Evolutionary conservation across 1,139 yeast species (phyloP).

Genomic region (Geotrichum reessii): DNA sequence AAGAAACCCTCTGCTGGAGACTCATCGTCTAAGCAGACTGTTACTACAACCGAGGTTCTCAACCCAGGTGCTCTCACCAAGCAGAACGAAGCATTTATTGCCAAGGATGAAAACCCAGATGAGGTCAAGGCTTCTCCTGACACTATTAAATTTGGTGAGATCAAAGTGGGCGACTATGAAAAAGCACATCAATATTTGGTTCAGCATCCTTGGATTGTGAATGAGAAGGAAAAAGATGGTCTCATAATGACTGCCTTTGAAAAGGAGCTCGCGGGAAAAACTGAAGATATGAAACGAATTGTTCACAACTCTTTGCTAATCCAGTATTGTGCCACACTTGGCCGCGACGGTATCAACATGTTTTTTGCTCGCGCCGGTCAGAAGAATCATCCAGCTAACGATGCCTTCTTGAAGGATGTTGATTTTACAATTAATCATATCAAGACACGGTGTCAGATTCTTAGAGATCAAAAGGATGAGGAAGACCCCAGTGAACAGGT

Average conservation of each 20-base stretch:
- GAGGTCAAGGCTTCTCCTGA: slow-evolving; percentile 53
- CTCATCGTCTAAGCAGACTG: slow-evolving; percentile 17
- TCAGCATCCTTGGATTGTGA: slow-evolving; percentile 62
- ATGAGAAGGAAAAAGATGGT: slow-evolving; percentile 85
- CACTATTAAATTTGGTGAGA: slow-evolving; percentile 59
- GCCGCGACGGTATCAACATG: slow-evolving; percentile 54
- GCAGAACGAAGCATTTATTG: slow-evolving; percentile 17
- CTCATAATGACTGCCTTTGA: slow-evolving; percentile 92
- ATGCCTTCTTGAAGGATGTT: slow-evolving; percentile 69
- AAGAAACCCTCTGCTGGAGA: slow-evolving; percentile 17
- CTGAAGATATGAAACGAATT: slow-evolving; percentile 50
- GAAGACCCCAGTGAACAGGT: slow-evolving; percentile 51
- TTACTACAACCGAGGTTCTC: slow-evolving; percentile 38
- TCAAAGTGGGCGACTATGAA: slow-evolving; percentile 46
- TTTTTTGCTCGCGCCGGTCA: slow-evolving; percentile 63
- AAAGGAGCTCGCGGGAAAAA: slow-evolving; percentile 59
- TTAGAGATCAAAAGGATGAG: slow-evolving; percentile 45
- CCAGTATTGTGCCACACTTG: slow-evolving; percentile 67
- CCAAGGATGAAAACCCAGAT: slow-evolving; percentile 35
- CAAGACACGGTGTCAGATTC: slow-evolving; percentile 61
- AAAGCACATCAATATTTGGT: slow-evolving; percentile 50
- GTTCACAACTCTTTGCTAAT: slow-evolving; percentile 76
- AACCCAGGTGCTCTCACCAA: slow-evolving; percentile 27
- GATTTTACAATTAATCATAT: slow-evolving; percentile 68
- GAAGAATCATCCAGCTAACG: slow-evolving; percentile 51